phyloP scores from a whole-genome alignment of 805 yeast species.

The Kodamaea hsintzibuensis region DNA sequence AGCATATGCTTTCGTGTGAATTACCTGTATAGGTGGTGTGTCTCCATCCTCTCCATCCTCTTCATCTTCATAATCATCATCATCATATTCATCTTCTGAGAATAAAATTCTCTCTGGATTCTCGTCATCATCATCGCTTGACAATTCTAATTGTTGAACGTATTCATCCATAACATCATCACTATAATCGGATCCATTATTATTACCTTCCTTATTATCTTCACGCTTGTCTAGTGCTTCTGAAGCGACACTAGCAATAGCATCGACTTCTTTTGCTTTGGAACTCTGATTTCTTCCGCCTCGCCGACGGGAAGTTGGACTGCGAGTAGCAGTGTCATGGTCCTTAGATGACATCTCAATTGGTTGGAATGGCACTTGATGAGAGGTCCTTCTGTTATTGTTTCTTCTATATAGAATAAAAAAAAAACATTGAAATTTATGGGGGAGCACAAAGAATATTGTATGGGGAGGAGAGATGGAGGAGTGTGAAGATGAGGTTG shows the following conservation, averaged over 20 bases:
- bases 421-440: neutral
- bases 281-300: neutral
- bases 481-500: too few species aligned
- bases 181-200: neutral
- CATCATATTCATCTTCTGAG: conserved; percentile 9
- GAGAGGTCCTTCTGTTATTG: neutral
- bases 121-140: conserved; percentile 8
- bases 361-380: neutral
- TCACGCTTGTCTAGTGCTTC: neutral
- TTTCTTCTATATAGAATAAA: neutral
- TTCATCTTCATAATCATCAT: conserved; percentile 7
- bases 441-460: neutral
- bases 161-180: conserved; percentile 4
- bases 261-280: neutral
- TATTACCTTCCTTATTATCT: neutral
- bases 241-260: neutral
- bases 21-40: conserved; percentile 8
- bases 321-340: neutral
- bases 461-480: too few species aligned
- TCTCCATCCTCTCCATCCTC: neutral
- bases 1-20: neutral
- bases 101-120: conserved; percentile 2
- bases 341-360: neutral
- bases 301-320: neutral
- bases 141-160: conserved; percentile 5